Evolutionary conservation across 768 basidiomycete genomes (phyloP).

Genomic region (Rossbeevera mucosa): DNA sequence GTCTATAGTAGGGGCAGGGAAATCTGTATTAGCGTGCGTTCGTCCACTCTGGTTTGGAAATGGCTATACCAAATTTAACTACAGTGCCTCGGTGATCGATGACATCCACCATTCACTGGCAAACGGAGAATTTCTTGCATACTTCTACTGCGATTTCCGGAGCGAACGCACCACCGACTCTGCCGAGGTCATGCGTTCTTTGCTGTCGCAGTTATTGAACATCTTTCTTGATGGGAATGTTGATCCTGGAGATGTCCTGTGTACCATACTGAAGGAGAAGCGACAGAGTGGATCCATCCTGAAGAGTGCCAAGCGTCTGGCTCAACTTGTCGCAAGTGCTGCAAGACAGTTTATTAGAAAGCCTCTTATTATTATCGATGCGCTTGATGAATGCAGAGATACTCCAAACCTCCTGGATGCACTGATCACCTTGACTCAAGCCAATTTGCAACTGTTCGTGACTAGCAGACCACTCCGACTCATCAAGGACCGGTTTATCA

Average conservation of each 20-base stretch:
- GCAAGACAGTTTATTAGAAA: not conserved
- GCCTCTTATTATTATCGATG: slow-evolving; percentile 12
- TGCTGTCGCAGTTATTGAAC: not conserved
- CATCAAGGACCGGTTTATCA: slow-evolving; percentile 6
- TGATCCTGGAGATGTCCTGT: not conserved
- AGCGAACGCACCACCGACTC: not conserved
- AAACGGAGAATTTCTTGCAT: not conserved
- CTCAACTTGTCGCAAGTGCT: not conserved
- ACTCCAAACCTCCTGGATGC: not conserved
- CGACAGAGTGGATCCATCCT: not conserved
- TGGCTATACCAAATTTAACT: not conserved
- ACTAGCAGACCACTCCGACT: slow-evolving; percentile 10
- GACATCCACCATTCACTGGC: not conserved
- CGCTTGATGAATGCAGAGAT: slow-evolving; percentile 15
- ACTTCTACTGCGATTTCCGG: not conserved
- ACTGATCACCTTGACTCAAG: not conserved
- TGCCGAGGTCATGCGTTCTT: not conserved
- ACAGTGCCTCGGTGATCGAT: not conserved
- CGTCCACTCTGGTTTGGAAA: not conserved
- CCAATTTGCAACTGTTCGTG: slow-evolving; percentile 3
- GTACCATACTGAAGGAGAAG: not conserved
- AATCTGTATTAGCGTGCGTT: not conserved
- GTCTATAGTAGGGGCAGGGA: not conserved
- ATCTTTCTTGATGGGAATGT: not conserved
- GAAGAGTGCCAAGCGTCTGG: not conserved